Base-by-base conservation (phyloP, 2,329 filamentous ascomycete species). In the Penicillium capsulatum region DNA sequence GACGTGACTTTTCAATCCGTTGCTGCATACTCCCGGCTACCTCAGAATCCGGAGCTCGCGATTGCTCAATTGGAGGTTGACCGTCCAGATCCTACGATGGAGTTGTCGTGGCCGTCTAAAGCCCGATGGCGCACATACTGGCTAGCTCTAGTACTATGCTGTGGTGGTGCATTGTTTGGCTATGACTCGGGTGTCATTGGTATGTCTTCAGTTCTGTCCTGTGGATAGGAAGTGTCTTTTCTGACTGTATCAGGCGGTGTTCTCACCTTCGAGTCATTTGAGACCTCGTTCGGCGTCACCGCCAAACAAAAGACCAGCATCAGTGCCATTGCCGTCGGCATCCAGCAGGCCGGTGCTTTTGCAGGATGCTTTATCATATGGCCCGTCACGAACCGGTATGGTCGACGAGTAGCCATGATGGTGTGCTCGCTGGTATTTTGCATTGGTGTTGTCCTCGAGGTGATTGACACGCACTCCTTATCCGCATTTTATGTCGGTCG, bases 321-420 rank as follows among this genome's bases (percentile, higher is more conserved):
- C 32, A 72, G 69, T 43, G 66, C 71, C 7, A 68, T 75, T 26
- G 69, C 71, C 27, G 72, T 76, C 7, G 68, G 70, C 2, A 68
- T 76, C 13, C 72, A 76, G 37, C 72, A 76, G 44, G 68, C 73
- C 7, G 74, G 73, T 16, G 72, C 73, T 22, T 72, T 78, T 42
- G 67, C 73, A 17, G 73, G 73, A 15, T 74, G 72, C 43, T 69
- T 76, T 37, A 48, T 66, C 17, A 67, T 74, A 35, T 74, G 70
- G 60, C 71, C 72, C 0, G 36, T 76, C 7, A 73, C 69, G 4
- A 68, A 73, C 37, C 57, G 58, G 15, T 62, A 64, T 33, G 75
- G 74, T 9, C 65, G 75, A 11, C 66, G 66, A 19, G 59, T 56
- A 37, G 65, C 68, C 8, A 66, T 76, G 41, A 65, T 72, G 31